Evolutionary conservation across 1,139 yeast genomes (phyloP).

Genomic region (Protomyces lactucae-debilis): DNA sequence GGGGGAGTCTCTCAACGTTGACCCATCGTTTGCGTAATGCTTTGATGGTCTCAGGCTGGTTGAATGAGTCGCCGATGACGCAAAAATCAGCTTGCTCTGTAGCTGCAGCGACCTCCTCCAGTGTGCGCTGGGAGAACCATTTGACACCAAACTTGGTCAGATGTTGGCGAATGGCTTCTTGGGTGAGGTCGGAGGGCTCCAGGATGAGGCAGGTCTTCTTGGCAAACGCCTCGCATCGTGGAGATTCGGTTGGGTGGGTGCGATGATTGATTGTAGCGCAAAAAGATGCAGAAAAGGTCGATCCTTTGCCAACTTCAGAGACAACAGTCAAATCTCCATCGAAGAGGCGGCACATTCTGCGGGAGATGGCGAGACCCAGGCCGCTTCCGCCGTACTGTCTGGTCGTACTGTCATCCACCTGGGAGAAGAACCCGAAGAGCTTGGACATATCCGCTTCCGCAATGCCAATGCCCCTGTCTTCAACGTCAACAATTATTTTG

Average conservation of each 20-base stretch:
- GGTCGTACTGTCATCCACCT: conserved; percentile 56
- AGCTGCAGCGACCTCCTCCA: not conserved
- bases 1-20: not conserved
- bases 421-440: conserved; percentile 59
- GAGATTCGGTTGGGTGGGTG: conserved; percentile 1
- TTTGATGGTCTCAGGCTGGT: conserved; percentile 20
- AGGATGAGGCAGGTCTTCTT: conserved; percentile 8
- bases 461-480: conserved; percentile 62
- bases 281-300: conserved; percentile 17
- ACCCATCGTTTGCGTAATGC: conserved; percentile 2
- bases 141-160: conserved; percentile 4
- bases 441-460: conserved; percentile 58
- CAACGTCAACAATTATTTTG: conserved; percentile 58
- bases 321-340: conserved; percentile 15
- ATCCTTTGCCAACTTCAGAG: conserved; percentile 8
- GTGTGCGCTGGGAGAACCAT: not conserved
- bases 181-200: conserved; percentile 1
- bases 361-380: conserved; percentile 43
- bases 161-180: not conserved
- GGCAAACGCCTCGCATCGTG: not conserved
- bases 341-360: conserved; percentile 8
- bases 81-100: conserved; percentile 7
- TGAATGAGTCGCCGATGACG: conserved; percentile 19
- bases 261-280: not conserved
- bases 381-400: conserved; percentile 60